phyloP scores from a whole-genome alignment of 208 protist species.

The Jaenimonas drosophilae region DNA sequence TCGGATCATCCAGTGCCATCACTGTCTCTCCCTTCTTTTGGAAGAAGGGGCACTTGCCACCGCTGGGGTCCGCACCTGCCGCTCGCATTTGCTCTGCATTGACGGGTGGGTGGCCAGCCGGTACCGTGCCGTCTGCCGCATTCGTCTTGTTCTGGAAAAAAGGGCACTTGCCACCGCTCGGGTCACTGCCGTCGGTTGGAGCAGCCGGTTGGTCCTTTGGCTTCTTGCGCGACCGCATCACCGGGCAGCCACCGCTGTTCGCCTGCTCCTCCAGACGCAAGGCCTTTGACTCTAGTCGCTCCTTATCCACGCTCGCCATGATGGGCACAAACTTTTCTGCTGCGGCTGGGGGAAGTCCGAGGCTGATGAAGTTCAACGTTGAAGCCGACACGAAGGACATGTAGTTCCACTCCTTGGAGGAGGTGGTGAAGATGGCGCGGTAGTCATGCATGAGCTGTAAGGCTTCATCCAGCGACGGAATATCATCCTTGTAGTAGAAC shows the following conservation, averaged over 20 bases:
- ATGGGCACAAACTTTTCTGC: constrained; percentile 13
- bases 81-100: constrained; percentile 1
- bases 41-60: constrained; percentile 43
- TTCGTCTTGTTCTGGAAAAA: constrained; percentile 6
- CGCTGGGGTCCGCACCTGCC: constrained; percentile 15
- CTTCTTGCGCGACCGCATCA: constrained; percentile 5
- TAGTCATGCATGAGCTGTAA: constrained; percentile 16
- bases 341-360: constrained; percentile 9
- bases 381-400: constrained; percentile 21
- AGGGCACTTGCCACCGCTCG: constrained; percentile 4
- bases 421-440: constrained; percentile 9
- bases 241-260: constrained; percentile 8
- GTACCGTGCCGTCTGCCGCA: neutral
- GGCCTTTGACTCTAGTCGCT: constrained; percentile 9
- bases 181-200: neutral
- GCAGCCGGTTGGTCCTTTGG: neutral
- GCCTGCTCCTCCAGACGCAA: constrained; percentile 2
- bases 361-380: constrained; percentile 5
- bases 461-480: constrained; percentile 28
- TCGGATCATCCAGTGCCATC: constrained; percentile 1
- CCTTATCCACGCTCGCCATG: constrained; percentile 20
- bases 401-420: constrained; percentile 34
- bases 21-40: neutral
- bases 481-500: constrained; percentile 10
- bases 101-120: constrained; percentile 3